Base-by-base conservation (phyloP, 2,329 filamentous ascomycete species). In the Helotiales sp. region DNA sequence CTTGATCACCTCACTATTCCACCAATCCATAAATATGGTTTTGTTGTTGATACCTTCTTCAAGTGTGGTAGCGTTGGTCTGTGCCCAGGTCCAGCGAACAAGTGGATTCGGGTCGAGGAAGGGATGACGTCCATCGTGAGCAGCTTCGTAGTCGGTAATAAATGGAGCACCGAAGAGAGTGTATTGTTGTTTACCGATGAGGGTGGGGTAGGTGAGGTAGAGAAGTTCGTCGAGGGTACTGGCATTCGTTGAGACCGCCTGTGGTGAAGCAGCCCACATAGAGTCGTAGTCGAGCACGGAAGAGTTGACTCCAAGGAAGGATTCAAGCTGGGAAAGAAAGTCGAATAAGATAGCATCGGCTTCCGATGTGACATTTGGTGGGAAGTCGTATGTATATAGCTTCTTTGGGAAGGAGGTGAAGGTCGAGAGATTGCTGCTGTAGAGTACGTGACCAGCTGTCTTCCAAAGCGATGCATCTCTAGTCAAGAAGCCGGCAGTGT, bases 51-150 rank as follows among this genome's bases (percentile, higher is more conserved):
- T 48, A 3, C 46, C 46, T 31, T 48, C 25, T 13, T 48, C 46
- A 10, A 48, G 29, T 9, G 46, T 48, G 5, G 46, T 48, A 13
- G 46, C 50, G 22, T 53, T 44, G 4, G 36, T 71, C 34, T 76
- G 73, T 1, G 74, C 78, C 67, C 73, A 81, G 6, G 69, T 71
- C 75, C 77, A 80, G 12, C 79, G 75, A 0, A 72, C 69, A 0
- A 78, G 62, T 0, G 79, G 78, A 1, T 74, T 73, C 0, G 79
- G 79, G 55, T 81, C 74, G 50, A 81, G 69, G 50, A 79, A 80
- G 0, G 79, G 79, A 1, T 62, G 67, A 5, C 77, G 74, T 5
- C 76, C 77, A 36, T 74, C 72, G 59, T 80, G 68, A 2, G 67
- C 69, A 1, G 73, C 73, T 1, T 74, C 76, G 57, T 81, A 81